phyloP scores from a whole-genome alignment of 371 early-diverging fungal genomes.

The Furculomyces boomerangus region DNA sequence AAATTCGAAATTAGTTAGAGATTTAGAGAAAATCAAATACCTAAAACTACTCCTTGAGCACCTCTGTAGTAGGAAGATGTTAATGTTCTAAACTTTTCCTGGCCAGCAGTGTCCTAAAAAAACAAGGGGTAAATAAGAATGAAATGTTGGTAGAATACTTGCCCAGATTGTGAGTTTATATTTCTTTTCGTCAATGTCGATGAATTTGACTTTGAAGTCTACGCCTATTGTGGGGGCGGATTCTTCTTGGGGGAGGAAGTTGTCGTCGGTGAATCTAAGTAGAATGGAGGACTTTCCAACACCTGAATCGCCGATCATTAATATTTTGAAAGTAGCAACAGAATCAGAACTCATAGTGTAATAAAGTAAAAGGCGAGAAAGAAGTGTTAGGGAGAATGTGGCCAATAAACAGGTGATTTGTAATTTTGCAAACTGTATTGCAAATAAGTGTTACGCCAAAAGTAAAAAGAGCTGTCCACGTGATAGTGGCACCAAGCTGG shows the following conservation, averaged over 20 bases:
- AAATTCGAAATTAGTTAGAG: slow-evolving; percentile 2
- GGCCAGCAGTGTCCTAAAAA: slow-evolving; percentile 98
- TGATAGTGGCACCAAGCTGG: too few relatives aligned
- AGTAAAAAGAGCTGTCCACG: too few relatives aligned
- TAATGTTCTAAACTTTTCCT: slow-evolving; percentile 98
- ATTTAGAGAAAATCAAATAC: slow-evolving; percentile 27
- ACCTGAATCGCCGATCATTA: slow-evolving; percentile 97
- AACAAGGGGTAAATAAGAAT: neutral
- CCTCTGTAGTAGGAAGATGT: slow-evolving; percentile 98
- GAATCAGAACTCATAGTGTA: slow-evolving; percentile 7
- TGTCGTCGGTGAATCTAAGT: slow-evolving; percentile 93
- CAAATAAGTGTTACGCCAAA: too few relatives aligned
- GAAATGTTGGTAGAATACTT: slow-evolving; percentile 5
- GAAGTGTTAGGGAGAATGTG: too few relatives aligned
- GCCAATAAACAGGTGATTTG: too few relatives aligned
- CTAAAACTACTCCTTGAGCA: slow-evolving; percentile 93
- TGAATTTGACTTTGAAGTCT: slow-evolving; percentile 98
- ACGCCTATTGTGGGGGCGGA: slow-evolving; percentile 96
- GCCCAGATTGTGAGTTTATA: slow-evolving; percentile 98
- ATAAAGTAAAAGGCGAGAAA: too few relatives aligned
- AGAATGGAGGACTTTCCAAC: slow-evolving; percentile 98
- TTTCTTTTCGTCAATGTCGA: slow-evolving; percentile 70
- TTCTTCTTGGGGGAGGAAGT: slow-evolving; percentile 84
- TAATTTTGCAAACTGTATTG: too few relatives aligned
- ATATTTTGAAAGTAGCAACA: slow-evolving; percentile 74